phyloP scores from a whole-genome alignment of 805 yeast genomes.

The Lipomyces sp. region DNA sequence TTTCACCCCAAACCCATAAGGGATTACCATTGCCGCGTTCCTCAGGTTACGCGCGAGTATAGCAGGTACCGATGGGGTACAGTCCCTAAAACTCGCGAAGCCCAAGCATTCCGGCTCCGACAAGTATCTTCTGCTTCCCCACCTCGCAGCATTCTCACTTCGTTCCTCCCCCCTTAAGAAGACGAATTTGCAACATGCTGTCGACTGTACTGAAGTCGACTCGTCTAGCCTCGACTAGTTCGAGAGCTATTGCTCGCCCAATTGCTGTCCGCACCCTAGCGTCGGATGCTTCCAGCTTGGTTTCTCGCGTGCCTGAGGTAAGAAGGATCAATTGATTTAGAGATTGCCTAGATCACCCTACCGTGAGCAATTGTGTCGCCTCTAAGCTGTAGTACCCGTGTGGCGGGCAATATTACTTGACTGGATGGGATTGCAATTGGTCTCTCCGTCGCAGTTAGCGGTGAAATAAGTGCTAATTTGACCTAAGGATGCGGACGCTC shows the following conservation, averaged over 20 bases:
- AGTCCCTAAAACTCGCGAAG: constrained; percentile 2
- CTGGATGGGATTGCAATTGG: background rate
- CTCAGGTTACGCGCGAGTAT: constrained; percentile 13
- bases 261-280: constrained; percentile 31
- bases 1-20: background rate
- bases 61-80: constrained; percentile 11
- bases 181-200: constrained; percentile 15
- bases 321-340: background rate
- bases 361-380: background rate
- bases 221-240: constrained; percentile 28
- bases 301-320: constrained; percentile 29
- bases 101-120: background rate
- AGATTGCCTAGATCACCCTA: background rate
- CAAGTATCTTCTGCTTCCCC: background rate
- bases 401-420: background rate
- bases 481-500: constrained; percentile 30
- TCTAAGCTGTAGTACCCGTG: background rate
- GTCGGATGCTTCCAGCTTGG: constrained; percentile 25
- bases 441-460: background rate
- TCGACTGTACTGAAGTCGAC: constrained; percentile 20
- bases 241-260: constrained; percentile 26
- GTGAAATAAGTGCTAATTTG: background rate
- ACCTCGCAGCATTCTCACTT: constrained; percentile 3
- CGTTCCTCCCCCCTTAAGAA: background rate
- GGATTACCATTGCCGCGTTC: constrained; percentile 12